Evolutionary conservation across 495 filamentous ascomycete species (phyloP).

Genomic region (Lineolata rhizophorae): DNA sequence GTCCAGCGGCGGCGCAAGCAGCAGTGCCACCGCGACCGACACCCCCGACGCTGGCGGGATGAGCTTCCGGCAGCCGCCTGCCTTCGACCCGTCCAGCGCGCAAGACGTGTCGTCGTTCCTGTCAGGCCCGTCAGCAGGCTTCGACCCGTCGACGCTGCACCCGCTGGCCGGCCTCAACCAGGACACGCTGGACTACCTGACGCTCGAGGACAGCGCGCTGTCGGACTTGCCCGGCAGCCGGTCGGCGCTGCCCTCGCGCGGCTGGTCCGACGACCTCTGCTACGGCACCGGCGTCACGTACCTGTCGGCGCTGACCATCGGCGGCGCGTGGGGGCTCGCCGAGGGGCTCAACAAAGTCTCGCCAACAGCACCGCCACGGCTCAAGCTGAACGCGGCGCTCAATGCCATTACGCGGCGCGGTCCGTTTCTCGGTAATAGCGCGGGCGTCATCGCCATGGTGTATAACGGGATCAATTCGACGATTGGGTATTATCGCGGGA

Average conservation of each 20-base stretch:
- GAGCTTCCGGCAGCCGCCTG: slow-evolving; percentile 20
- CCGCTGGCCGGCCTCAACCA: slow-evolving; percentile 88
- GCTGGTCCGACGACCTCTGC: slow-evolving; percentile 94
- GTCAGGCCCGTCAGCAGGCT: too few species aligned
- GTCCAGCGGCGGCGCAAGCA: too few species aligned
- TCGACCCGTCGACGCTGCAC: slow-evolving; percentile 73
- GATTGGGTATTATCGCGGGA: slow-evolving; percentile 64
- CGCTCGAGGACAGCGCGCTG: slow-evolving; percentile 76
- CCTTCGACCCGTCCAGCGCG: slow-evolving; percentile 44
- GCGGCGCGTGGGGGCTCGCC: slow-evolving; percentile 74
- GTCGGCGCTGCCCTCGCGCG: slow-evolving; percentile 75
- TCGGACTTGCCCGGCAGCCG: slow-evolving; percentile 71
- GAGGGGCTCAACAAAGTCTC: slow-evolving; percentile 65
- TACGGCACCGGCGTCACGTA: slow-evolving; percentile 94
- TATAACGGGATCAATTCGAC: slow-evolving; percentile 88
- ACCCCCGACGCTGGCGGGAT: slow-evolving; percentile 18
- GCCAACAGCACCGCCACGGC: slow-evolving; percentile 55
- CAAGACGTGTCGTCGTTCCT: slow-evolving; percentile 73
- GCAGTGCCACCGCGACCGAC: too few species aligned
- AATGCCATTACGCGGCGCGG: slow-evolving; percentile 83
- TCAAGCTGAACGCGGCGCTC: slow-evolving; percentile 77
- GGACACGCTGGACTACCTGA: slow-evolving; percentile 78
- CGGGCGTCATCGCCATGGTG: slow-evolving; percentile 81
- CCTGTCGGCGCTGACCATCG: slow-evolving; percentile 60
- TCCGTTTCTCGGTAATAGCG: slow-evolving; percentile 90